These are phyloP conservation scores for Lepidium sativum DNA, from an alignment of 345 rosid genomes.

Conservation along the genomic window DNA sequence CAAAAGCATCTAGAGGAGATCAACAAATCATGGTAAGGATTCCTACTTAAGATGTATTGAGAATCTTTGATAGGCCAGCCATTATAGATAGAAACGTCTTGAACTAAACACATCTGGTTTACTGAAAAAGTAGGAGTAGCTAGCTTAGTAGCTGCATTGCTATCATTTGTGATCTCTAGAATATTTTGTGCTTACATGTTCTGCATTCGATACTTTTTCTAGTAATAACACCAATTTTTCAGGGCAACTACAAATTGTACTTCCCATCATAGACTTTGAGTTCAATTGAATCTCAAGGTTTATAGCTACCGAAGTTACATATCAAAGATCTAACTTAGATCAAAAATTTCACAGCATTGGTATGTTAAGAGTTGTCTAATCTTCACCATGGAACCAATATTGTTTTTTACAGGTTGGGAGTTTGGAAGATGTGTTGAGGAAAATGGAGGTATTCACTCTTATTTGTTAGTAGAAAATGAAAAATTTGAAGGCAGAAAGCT, in stretches of 20 bases:
- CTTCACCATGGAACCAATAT: neutral
- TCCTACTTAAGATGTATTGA: neutral
- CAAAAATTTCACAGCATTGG: neutral
- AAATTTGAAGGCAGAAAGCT: neutral
- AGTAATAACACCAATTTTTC: neutral
- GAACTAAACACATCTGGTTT: neutral
- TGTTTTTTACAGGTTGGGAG: conserved; percentile 70
- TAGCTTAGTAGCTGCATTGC: neutral
- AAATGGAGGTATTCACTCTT: conserved; percentile 69
- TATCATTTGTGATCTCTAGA: neutral
- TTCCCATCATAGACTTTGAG: neutral
- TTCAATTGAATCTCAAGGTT: neutral
- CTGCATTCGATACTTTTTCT: neutral
- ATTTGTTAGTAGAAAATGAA: neutral
- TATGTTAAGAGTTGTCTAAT: neutral
- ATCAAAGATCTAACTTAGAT: neutral
- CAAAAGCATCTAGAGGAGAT: conserved; percentile 68
- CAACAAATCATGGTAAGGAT: conserved; percentile 75
- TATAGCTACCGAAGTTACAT: neutral
- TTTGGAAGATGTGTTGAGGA: conserved; percentile 78
- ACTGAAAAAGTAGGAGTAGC: neutral
- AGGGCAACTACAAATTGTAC: neutral
- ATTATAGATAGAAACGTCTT: neutral
- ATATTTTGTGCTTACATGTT: neutral
- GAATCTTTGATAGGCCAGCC: neutral